Evolutionary conservation across 1,139 yeast genomes (phyloP), one percentile per base, ranked within the genome.

Genomic region (Suhomyces panamericanus): DNA sequence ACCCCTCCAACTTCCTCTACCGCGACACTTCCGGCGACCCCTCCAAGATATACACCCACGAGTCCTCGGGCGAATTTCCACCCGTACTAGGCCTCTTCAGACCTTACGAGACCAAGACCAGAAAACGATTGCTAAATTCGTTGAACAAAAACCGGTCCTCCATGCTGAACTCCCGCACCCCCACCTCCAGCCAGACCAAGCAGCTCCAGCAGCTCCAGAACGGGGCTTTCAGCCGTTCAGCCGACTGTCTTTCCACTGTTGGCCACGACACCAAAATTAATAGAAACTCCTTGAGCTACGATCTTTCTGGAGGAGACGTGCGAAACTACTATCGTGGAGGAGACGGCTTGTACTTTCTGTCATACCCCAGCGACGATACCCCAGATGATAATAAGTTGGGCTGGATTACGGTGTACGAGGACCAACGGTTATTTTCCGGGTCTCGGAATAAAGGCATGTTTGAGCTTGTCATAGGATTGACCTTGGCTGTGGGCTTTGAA

Each of bases 391-490:
- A 69, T 43, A 82, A 80, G 52, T 52, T 81, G 32, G 87, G 87
- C 0, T 82, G 87, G 87, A 58, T 82, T 5, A 80, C 87, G 0
- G 66, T 82, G 2, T 81, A 77, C 52, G 85, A 81, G 36, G 79
- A 78, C 43, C 47, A 49, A 2, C 41, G 54, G 42, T 39, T 66
- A 12, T 62, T 67, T 38, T 59, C 60, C 6, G 51, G 52, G 1
- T 36, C 37, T 3, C 42, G 43, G 13, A 46, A 55, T 29, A 60
- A 62, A 29, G 83, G 83, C 0, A 70, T 74, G 67, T 81, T 82
- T 72, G 84, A 81, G 51, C 53, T 74, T 42, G 78, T 75, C 1
- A 51, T 82, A 22, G 85, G 84, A 0, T 56, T 78, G 55, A 76
- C 81, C 0, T 65, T 81, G 46, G 83, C 84, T 2, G 70, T 70